Evolutionary conservation across 768 basidiomycete species (phyloP).

Genomic region (Candolleomyces eurysporus): DNA sequence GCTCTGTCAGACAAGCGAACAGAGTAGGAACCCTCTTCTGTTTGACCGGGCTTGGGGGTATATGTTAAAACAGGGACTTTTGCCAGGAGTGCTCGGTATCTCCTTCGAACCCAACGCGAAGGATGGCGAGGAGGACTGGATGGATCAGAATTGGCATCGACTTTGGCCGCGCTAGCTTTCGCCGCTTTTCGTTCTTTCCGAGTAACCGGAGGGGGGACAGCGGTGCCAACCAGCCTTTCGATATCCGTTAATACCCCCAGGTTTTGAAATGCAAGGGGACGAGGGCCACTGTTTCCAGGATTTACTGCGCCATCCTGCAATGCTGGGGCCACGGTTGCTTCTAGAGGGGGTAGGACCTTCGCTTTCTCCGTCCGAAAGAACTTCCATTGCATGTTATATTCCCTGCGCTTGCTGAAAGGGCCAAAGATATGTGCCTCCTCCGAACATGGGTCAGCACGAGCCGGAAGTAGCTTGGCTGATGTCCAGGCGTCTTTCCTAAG

Average conservation of each 20-base stretch:
- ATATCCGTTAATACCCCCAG: conserved; percentile 43
- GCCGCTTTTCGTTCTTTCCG: conserved; percentile 28
- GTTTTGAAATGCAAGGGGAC: conserved; percentile 38
- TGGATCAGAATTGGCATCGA: neutral
- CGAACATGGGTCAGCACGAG: conserved; percentile 54
- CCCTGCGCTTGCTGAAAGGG: conserved; percentile 67
- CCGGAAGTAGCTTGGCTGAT: conserved; percentile 54
- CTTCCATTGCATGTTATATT: conserved; percentile 71
- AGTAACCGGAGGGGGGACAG: conserved; percentile 26
- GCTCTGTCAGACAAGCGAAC: conserved; percentile 32
- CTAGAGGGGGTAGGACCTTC: conserved; percentile 61
- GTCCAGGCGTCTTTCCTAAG: conserved; percentile 39
- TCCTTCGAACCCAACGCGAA: conserved; percentile 49
- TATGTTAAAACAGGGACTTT: conserved; percentile 56
- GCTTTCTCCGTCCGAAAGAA: conserved; percentile 55
- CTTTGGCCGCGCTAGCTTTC: neutral
- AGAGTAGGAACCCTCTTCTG: conserved; percentile 18
- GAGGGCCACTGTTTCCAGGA: conserved; percentile 13
- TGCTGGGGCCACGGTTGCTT: conserved; percentile 31
- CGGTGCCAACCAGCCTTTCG: conserved; percentile 40
- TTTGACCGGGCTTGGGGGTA: conserved; percentile 9
- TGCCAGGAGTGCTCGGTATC: conserved; percentile 60
- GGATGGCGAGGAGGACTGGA: conserved; percentile 21
- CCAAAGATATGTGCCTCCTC: conserved; percentile 61
- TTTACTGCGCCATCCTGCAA: conserved; percentile 10